These are phyloP conservation scores for Medicago arabica DNA, from an alignment of 306 rosid genomes.

Conservation along the genomic window DNA sequence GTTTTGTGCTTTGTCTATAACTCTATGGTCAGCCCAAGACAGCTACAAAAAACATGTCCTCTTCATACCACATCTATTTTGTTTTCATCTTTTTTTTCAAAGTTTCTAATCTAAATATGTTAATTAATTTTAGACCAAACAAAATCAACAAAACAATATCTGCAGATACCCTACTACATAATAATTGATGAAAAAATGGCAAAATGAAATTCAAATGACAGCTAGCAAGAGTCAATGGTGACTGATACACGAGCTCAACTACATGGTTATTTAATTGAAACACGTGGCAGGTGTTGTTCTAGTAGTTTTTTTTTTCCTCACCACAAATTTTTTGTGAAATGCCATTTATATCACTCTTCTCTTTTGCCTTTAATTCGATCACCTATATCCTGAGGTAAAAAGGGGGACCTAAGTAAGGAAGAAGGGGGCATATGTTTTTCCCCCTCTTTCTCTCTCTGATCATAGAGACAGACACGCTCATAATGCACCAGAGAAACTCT, in stretches of 20 bases:
- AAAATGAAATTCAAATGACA: conserved; percentile 24
- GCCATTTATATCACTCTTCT: conserved; percentile 29
- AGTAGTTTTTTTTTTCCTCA: not conserved
- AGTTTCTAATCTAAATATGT: not conserved
- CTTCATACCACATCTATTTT: not conserved
- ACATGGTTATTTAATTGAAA: conserved; percentile 34
- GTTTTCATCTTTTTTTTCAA: not conserved
- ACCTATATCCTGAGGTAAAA: conserved; percentile 44
- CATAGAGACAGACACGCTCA: conserved; percentile 28
- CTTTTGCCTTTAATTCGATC: conserved; percentile 46
- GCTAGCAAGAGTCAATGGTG: conserved; percentile 44
- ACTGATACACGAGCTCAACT: conserved; percentile 40
- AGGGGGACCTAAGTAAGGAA: not conserved
- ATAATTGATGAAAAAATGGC: not conserved
- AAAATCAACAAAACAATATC: not conserved
- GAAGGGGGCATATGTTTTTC: conserved; percentile 40
- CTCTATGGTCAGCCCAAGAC: not conserved
- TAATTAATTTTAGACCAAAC: not conserved
- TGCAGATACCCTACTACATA: not conserved
- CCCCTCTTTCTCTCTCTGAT: not conserved
- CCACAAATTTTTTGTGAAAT: conserved; percentile 25
- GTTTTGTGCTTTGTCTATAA: not conserved
- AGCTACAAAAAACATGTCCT: not conserved
- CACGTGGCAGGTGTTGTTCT: conserved; percentile 36
- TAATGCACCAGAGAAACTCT: not conserved